Percentiles rank a stretch among this genome's conserved stretches.
Conservation (phyloP, 2,329 filamentous ascomycete species). For the Venturia nashicola region DNA sequence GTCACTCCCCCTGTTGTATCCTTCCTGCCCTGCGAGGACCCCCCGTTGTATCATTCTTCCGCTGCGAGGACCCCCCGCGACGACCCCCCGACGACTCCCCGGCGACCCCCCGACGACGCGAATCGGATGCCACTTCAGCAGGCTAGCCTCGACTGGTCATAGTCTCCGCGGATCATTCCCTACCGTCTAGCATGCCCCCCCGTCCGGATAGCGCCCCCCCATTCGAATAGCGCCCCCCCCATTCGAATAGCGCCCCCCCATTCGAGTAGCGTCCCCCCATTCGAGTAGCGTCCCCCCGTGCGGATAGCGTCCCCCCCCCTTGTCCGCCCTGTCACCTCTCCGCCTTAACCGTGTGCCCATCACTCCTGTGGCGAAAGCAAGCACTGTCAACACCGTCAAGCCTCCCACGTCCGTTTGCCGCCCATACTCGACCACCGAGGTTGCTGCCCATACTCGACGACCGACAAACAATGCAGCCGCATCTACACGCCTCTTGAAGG, state of each 20-base stretch:
- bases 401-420: background rate
- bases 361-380: background rate
- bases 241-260: too few relatives aligned
- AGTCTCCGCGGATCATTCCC: background rate
- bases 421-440: background rate
- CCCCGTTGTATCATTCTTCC: too few relatives aligned
- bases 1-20: too few relatives aligned
- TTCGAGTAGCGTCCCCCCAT: too few relatives aligned
- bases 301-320: background rate
- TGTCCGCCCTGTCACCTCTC: background rate
- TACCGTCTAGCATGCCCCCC: too few relatives aligned
- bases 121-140: background rate
- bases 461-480: background rate
- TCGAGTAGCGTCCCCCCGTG: too few relatives aligned
- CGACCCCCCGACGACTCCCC: too few relatives aligned
- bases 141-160: background rate
- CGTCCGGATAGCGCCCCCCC: background rate
- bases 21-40: too few relatives aligned
- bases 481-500: background rate
- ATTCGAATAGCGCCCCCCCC: too few relatives aligned
- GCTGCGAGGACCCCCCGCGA: too few relatives aligned
- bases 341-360: slow-evolving; percentile 1
- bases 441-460: background rate
- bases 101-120: too few relatives aligned
- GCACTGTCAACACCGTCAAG: background rate